Conservation (phyloP, 2,329 filamentous ascomycete genomes). For the Penicillium sp. region DNA sequence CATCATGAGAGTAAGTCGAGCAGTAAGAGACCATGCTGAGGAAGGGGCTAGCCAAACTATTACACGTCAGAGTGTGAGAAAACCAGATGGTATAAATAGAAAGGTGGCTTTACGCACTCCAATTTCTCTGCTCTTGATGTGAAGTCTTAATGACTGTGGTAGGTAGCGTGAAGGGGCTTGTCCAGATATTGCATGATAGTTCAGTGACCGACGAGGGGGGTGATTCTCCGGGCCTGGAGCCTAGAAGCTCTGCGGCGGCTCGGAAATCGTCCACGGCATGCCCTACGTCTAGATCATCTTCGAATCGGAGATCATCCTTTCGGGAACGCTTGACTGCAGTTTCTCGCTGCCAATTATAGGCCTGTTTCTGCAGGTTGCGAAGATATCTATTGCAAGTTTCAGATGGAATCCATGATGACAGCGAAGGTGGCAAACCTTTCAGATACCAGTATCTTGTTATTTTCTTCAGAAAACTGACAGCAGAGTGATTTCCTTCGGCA, state of each 20-base stretch:
- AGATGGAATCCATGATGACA: neutral
- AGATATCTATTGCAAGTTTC: slow-evolving; percentile 5
- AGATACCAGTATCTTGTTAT: slow-evolving; percentile 6
- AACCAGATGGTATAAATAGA: neutral
- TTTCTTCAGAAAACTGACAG: slow-evolving; percentile 8
- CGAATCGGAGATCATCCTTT: neutral
- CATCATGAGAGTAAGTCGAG: slow-evolving; percentile 14
- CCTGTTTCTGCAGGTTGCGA: slow-evolving; percentile 5
- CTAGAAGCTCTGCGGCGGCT: too few species aligned
- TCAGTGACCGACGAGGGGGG: neutral
- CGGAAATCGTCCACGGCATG: neutral
- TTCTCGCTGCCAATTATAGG: slow-evolving; percentile 4
- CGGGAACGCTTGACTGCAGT: slow-evolving; percentile 2
- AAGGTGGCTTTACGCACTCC: slow-evolving; percentile 3
- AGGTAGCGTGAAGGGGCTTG: slow-evolving; percentile 14
- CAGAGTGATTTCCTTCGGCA: slow-evolving; percentile 14
- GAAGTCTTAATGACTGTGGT: slow-evolving; percentile 8
- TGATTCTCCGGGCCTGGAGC: neutral
- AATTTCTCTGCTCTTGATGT: slow-evolving; percentile 7
- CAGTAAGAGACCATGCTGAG: slow-evolving; percentile 13
- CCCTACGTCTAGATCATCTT: neutral
- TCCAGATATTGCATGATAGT: slow-evolving; percentile 10
- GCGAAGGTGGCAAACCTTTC: slow-evolving; percentile 3
- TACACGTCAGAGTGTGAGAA: neutral
- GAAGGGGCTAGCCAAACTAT: slow-evolving; percentile 14